Conservation (phyloP, 208 protist species). For the Crithidia acanthocephali region DNA sequence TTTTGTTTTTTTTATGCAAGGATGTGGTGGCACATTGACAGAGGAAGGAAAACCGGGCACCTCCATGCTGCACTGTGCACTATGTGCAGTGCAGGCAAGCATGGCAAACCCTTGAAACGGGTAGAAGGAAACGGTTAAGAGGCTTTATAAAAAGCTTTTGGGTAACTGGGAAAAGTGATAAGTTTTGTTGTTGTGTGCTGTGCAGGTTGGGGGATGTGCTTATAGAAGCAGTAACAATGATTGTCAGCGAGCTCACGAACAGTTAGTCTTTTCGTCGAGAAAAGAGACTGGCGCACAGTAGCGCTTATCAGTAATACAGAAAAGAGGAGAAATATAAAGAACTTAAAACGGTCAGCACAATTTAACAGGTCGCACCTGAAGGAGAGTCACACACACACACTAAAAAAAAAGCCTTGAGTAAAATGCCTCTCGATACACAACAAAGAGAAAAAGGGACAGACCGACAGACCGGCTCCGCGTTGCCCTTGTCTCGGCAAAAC, state of each 20-base stretch:
- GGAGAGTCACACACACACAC: background rate
- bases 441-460: constrained; percentile 3
- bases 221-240: constrained; percentile 13
- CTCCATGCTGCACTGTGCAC: background rate
- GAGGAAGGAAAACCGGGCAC: background rate
- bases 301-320: constrained; percentile 10
- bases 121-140: background rate
- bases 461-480: too few species aligned
- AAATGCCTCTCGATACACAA: background rate
- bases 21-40: background rate
- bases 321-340: background rate
- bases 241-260: constrained; percentile 1
- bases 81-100: background rate
- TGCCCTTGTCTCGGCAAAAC: too few species aligned
- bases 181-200: background rate
- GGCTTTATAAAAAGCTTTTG: background rate
- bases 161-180: background rate
- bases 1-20: background rate
- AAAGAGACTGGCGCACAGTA: constrained; percentile 8
- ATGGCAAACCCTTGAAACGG: background rate
- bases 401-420: background rate
- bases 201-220: background rate
- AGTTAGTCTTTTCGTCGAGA: background rate
- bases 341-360: background rate
- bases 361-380: background rate